Evolutionary conservation across 305 asterid species (phyloP), one percentile per base, ranked within the genome.

Genomic region (Lippia alba): DNA sequence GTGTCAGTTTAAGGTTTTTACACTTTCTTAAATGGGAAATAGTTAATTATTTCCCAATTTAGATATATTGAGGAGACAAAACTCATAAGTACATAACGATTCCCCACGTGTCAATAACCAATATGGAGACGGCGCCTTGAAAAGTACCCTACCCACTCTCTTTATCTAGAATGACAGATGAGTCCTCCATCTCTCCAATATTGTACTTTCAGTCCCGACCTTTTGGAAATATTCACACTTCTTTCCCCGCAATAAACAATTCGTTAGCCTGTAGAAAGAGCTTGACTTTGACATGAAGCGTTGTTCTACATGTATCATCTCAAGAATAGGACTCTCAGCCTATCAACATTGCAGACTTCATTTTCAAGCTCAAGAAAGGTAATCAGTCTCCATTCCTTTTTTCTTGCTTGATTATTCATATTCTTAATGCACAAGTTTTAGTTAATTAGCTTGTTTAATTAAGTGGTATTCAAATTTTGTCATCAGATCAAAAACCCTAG

Each of bases 81-180:
- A n/a, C n/a, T n/a, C n/a, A 40, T 54, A 66, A 16, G 60, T 36
- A 16, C 5, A 24, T 24, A 24, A 36, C 46, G 83, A 64, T 64
- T 73, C 77, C 83, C 88, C 89, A 87, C 88, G 90, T 75, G 90
- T 87, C 90, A 73, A 55, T 78, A 61, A 64, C 50, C 69, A 54
- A 85, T 84, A 77, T 60, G 92, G 74, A 70, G 76, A 73, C 81
- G 79, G 79, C 79, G 75, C 64, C 39, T 64, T 34, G 33, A 58
- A 59, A 63, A n/a, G 34, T 12, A 6, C 64, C 71, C 36, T 45
- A 45, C 17, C 15, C 18, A 58, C 3, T 12, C 40, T 41, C 44
- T 40, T 4, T 53, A 45, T 17, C n/a, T 49, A n/a, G 54, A 84
- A 75, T 70, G 57, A 71, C 84, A n/a, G 1, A 41, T 70, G 56